Percentiles rank a stretch among this genome's conserved stretches.
Conservation (phyloP, 2,329 filamentous ascomycete genomes). For the Cadophora sp. region DNA sequence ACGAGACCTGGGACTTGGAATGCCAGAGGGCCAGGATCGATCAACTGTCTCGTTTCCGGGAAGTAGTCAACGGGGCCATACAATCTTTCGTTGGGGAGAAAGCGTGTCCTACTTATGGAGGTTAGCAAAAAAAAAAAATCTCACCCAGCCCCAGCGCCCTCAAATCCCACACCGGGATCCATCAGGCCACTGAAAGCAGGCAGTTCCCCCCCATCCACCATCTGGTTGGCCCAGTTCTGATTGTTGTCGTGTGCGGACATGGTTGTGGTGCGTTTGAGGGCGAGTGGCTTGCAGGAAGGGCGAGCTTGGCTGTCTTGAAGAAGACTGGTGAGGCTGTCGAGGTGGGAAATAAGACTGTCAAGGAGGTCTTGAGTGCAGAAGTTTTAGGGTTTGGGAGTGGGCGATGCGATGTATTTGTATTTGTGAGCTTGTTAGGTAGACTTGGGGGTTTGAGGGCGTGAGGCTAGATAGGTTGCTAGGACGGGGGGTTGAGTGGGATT, state of each 20-base stretch:
- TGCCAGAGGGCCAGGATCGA: too few relatives aligned
- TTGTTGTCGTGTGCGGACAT: conserved; percentile 11
- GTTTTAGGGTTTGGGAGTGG: not conserved
- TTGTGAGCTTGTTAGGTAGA: not conserved
- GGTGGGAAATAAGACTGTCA: not conserved
- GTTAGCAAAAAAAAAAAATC: conserved; percentile 17
- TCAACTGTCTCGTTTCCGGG: too few relatives aligned
- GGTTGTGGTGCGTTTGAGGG: conserved; percentile 16
- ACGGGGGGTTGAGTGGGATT: not conserved
- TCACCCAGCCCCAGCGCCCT: conserved; percentile 23
- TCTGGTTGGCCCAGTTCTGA: conserved; percentile 9
- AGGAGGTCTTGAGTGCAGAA: conserved; percentile 2
- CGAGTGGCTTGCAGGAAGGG: conserved; percentile 14
- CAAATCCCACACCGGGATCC: conserved; percentile 2
- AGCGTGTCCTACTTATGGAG: too few relatives aligned
- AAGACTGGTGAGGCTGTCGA: not conserved
- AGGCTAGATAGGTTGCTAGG: not conserved
- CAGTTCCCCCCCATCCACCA: not conserved
- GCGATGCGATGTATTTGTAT: not conserved
- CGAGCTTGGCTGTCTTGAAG: not conserved
- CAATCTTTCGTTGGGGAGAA: too few relatives aligned
- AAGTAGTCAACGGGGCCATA: too few relatives aligned
- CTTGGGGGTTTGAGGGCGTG: not conserved
- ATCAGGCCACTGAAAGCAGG: conserved; percentile 1
- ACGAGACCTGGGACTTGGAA: not conserved